Conservation (phyloP, 768 basidiomycete species). For the Termitomyces sp. region DNA sequence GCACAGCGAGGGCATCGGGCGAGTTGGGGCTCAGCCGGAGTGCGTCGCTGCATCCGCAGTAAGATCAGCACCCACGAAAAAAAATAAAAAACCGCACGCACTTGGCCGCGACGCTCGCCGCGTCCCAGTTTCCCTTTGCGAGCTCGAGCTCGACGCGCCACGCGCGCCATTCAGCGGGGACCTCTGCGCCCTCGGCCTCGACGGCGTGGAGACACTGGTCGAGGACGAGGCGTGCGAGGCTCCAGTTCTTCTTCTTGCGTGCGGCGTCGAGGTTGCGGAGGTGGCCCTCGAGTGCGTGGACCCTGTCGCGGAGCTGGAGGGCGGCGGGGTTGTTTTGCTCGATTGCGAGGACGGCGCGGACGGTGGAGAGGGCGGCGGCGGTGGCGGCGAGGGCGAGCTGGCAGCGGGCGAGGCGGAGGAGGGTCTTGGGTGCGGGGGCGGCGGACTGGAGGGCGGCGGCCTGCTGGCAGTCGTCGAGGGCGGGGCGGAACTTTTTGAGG, state of each 20-base stretch:
- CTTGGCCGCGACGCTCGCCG: slow-evolving; percentile 73
- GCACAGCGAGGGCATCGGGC: slow-evolving; percentile 72
- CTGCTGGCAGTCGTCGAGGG: slow-evolving; percentile 74
- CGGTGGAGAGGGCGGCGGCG: slow-evolving; percentile 58
- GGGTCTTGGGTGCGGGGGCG: slow-evolving; percentile 66
- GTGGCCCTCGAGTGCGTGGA: slow-evolving; percentile 58
- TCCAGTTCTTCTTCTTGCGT: slow-evolving; percentile 62
- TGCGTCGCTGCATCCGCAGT: too few relatives aligned
- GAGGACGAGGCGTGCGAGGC: slow-evolving; percentile 69
- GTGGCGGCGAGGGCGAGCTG: slow-evolving; percentile 76
- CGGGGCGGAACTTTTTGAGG: slow-evolving; percentile 67
- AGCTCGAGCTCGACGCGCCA: slow-evolving; percentile 80
- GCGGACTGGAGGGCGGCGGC: slow-evolving; percentile 62
- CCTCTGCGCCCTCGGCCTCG: slow-evolving; percentile 70
- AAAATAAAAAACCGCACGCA: too few relatives aligned
- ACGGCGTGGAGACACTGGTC: slow-evolving; percentile 72
- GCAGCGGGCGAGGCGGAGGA: slow-evolving; percentile 78
- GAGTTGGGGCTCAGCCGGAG: slow-evolving; percentile 67
- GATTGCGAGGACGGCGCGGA: slow-evolving; percentile 53
- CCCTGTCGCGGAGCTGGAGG: slow-evolving; percentile 54
- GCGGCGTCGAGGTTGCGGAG: slow-evolving; percentile 59
- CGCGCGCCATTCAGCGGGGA: slow-evolving; percentile 74
- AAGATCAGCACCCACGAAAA: too few relatives aligned
- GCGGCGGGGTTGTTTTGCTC: slow-evolving; percentile 62
- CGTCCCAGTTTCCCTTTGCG: slow-evolving; percentile 64